Conservation (phyloP, 768 basidiomycete genomes). For the Pleurotus salmoneostramineus region DNA sequence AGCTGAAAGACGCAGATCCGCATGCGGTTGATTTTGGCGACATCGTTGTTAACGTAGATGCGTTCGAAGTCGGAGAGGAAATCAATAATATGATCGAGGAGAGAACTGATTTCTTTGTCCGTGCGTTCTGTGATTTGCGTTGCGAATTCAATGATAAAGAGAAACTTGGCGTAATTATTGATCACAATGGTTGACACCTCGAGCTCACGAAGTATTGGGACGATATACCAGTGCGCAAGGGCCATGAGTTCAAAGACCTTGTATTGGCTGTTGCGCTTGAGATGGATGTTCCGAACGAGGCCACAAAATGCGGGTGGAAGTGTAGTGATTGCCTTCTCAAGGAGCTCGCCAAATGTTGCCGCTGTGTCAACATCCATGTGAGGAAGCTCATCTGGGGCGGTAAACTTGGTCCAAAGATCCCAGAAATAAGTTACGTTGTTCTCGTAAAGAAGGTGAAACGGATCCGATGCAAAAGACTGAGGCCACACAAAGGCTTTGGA, state of each 20-base stretch:
- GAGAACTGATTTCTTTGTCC: neutral
- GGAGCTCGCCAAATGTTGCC: constrained; percentile 15
- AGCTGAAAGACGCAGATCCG: neutral
- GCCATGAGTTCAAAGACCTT: constrained; percentile 34
- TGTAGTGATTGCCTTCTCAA: constrained; percentile 19
- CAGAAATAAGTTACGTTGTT: constrained; percentile 24
- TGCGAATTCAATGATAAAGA: constrained; percentile 21
- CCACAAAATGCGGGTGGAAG: constrained; percentile 29
- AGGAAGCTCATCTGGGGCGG: constrained; percentile 12
- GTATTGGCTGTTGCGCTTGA: constrained; percentile 31
- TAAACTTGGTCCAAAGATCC: constrained; percentile 23
- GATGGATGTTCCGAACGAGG: constrained; percentile 20
- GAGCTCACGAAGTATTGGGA: constrained; percentile 27
- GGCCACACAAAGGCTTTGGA: constrained; percentile 26
- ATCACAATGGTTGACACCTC: constrained; percentile 18
- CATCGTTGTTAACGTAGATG: neutral
- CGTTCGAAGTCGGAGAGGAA: neutral
- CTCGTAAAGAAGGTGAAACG: constrained; percentile 32
- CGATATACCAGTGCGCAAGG: constrained; percentile 28
- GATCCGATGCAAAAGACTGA: constrained; percentile 28
- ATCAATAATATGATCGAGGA: neutral
- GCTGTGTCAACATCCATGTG: constrained; percentile 16
- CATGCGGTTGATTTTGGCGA: neutral
- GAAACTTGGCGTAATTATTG: constrained; percentile 22
- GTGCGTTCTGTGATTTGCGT: constrained; percentile 17